Base-by-base conservation (phyloP, 31 red algal genomes). In the Asparagopsis taxiformis region DNA sequence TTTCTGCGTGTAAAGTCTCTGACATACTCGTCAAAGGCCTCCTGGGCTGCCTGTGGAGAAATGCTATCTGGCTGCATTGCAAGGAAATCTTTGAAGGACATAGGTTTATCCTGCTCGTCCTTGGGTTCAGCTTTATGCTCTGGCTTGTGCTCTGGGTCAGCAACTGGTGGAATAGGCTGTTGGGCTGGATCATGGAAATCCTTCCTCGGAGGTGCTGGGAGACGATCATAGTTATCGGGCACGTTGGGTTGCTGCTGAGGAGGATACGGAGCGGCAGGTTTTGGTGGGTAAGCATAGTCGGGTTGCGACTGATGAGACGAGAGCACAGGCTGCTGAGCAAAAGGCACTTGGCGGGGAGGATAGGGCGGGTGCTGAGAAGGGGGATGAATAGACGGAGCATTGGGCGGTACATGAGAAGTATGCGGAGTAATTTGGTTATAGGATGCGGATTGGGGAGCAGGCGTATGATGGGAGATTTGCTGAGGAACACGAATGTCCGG, bases 1-100 rank as follows among this genome's bases (percentile, higher is more conserved):
- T 66, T 52, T n/a, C 36, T 19, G 31, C 39, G 32, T 26, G 65
- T 55, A 30, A 61, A 68, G 22, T 30, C 33, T 19, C 22, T 33
- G 55, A 69, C 62, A 24, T 85, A 68, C 19, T 48, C 44, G 31
- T 86, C 73, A 55, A 74, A 86, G 1, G 60, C 66, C 28, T 73
- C 62, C 60, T 89, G 75, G 11, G 85, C 85, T 6, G 64, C 74
- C 46, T 73, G 64, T 3, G 85, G 75, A 4, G 85, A 74, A 31
- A 89, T 89, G 24, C 59, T 71, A 53, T 89, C 79, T 21, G 69
- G 77, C 60, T 89, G 77, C 28, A 28, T 58, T 17, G 65, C 41
- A 2, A 89, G 62, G 52, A 89, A 89, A 21, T 89, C 85, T 26
- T 83, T 80, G 23, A 89, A 89, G 15, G 85, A 74, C 75, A 89